Conservation (phyloP, 257 asterid genomes). For the Nicotiana otophora region DNA sequence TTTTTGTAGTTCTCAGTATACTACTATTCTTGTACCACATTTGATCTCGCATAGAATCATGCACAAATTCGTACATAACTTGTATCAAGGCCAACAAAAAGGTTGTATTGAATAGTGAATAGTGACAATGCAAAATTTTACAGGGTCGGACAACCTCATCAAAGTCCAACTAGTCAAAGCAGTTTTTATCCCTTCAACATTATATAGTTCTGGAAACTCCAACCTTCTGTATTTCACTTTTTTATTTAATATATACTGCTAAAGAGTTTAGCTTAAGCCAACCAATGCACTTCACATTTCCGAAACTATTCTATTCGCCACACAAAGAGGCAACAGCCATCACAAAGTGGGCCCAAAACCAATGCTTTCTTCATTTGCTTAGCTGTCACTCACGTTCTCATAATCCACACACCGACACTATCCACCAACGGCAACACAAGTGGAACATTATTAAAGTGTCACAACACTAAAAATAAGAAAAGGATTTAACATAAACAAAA, state of each 20-base stretch:
- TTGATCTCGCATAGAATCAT: too few species aligned
- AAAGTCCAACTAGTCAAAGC: background rate
- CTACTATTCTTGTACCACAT: too few species aligned
- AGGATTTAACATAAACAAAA: background rate
- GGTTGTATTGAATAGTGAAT: too few species aligned
- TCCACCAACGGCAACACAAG: background rate
- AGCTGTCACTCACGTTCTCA: background rate
- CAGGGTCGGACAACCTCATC: background rate
- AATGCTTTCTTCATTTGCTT: conserved; percentile 7
- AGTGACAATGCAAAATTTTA: too few species aligned
- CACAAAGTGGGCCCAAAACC: background rate
- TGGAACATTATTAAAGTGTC: background rate
- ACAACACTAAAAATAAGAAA: background rate
- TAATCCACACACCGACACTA: background rate
- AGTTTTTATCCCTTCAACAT: background rate
- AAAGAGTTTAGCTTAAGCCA: background rate
- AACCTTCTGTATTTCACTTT: background rate
- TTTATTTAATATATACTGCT: background rate
- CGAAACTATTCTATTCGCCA: background rate
- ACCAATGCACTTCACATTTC: background rate
- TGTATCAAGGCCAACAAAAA: too few species aligned
- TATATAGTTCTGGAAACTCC: background rate
- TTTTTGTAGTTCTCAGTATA: too few species aligned
- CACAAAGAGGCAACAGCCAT: background rate
- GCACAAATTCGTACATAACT: too few species aligned